Percentiles rank a stretch among this genome's conserved stretches.
These are phyloP conservation scores for Microbotryum saponariae DNA, from an alignment of 1,284 basidiomycete species.

Conservation along the genomic window DNA sequence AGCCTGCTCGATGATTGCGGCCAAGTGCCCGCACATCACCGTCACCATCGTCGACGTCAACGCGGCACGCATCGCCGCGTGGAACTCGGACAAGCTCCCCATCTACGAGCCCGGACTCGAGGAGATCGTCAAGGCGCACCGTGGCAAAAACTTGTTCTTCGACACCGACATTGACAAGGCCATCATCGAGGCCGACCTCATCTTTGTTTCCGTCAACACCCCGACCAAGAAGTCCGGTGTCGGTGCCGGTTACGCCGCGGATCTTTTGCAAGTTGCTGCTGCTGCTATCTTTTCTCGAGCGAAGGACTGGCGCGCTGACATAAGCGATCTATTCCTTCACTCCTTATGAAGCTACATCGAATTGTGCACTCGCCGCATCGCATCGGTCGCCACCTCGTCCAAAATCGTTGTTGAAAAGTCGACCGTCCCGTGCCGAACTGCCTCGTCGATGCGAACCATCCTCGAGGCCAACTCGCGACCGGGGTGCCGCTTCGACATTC, in stretches of 20 bases:
- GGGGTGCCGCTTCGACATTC: conserved; percentile 87
- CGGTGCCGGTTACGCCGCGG: conserved; percentile 93
- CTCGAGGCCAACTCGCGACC: conserved; percentile 94
- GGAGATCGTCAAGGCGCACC: conserved; percentile 77
- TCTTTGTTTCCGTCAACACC: conserved; percentile 71
- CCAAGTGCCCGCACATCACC: conserved; percentile 84
- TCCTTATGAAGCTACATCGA: conserved; percentile 76
- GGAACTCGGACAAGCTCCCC: conserved; percentile 66
- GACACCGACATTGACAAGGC: conserved; percentile 88
- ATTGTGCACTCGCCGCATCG: conserved; percentile 89
- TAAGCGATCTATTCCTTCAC: neutral
- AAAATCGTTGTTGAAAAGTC: conserved; percentile 99
- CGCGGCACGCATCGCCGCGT: conserved; percentile 85
- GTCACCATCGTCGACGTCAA: conserved; percentile 99
- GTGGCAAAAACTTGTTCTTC: conserved; percentile 95
- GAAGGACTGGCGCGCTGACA: neutral
- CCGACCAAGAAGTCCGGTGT: conserved; percentile 97
- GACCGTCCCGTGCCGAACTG: conserved; percentile 95
- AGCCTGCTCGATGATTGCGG: conserved; percentile 47
- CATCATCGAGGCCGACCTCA: conserved; percentile 79
- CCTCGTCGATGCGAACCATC: conserved; percentile 97
- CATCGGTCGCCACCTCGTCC: conserved; percentile 75
- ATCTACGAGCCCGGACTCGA: conserved; percentile 98
- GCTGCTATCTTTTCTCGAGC: neutral
- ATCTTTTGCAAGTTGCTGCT: conserved; percentile 70